Base-by-base conservation (phyloP, 83 land plant genomes). In the Picea abies region DNA sequence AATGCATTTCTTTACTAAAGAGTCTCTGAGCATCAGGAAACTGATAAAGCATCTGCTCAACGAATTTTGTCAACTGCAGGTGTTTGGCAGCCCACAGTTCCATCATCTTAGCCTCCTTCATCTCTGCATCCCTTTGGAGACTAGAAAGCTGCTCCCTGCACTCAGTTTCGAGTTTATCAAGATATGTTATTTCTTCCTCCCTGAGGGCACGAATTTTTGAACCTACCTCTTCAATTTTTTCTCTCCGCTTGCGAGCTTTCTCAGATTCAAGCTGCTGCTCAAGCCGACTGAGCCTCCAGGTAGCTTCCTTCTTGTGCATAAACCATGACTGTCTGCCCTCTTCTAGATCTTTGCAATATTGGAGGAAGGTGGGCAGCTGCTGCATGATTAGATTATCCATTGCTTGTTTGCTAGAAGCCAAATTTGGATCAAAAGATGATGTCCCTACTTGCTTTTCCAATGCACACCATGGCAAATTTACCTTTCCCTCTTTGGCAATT, bases 241-340 rank as follows among this genome's bases (percentile, higher is more conserved):
- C 64, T 35, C 85, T 71, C 79, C 78, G 17, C 79, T 67, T 84
- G 80, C 76, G 72, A 56, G 67, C 71, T 75, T 80, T 86, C 82
- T 83, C 88, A 80, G 72, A 62, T 82, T 83, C 88, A 32, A 86
- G 79, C 88, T 86, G 82, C 83, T 78, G 83, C 79, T 85, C 83
- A 79, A 85, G 80, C 60, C 87, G 26, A 60, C 79, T 66, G 80
- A 85, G 68, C 78, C 87, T 56, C 87, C 87, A 85, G 60, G 64
- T 80, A 4, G 79, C 82, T 62, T 86, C 83, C 86, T 82, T 86
- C 84, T 60, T 70, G 61, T 86, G 84, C 47, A 52, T 66, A 19
- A 70, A 26, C 88, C 84, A 82, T n/a, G 15, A 10, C 70, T 71
- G 63, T 62, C 81, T 60, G 47, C 78, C 78, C 41, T 86, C 84